These are phyloP conservation scores for Cornus controversa DNA, from an alignment of 148 eudicot genomes.

Conservation along the genomic window DNA sequence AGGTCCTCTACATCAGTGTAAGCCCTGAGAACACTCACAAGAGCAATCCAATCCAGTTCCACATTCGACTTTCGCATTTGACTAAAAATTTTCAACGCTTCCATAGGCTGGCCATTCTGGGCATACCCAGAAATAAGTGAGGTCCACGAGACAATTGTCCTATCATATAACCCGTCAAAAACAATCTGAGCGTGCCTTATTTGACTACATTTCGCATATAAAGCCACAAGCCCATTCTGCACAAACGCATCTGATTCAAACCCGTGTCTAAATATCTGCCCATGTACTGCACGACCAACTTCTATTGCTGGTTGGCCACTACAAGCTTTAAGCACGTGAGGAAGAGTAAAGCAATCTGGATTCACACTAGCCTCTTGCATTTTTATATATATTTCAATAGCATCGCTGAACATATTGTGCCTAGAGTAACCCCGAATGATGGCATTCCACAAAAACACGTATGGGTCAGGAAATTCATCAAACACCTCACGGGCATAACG, in stretches of 20 bases:
- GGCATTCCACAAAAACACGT: constrained; percentile 60
- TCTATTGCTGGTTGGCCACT: constrained; percentile 19
- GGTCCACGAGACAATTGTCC: constrained; percentile 68
- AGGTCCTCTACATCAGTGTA: constrained; percentile 60
- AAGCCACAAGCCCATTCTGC: constrained; percentile 55
- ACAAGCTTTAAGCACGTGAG: constrained; percentile 60
- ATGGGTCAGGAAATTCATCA: constrained; percentile 53
- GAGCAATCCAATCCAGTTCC: constrained; percentile 57
- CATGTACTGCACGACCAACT: constrained; percentile 49
- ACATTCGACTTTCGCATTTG: constrained; percentile 43
- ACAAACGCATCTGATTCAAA: constrained; percentile 45
- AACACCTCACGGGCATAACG: constrained; percentile 55
- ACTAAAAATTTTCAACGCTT: constrained; percentile 49
- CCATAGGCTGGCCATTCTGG: constrained; percentile 52
- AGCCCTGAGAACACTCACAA: constrained; percentile 65
- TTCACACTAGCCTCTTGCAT: constrained; percentile 44
- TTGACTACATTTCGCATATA: constrained; percentile 57
- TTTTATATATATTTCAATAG: constrained; percentile 35
- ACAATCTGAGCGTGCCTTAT: constrained; percentile 43
- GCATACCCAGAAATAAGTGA: constrained; percentile 61
- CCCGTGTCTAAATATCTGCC: constrained; percentile 45
- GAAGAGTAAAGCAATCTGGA: constrained; percentile 54
- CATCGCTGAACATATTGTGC: constrained; percentile 31
- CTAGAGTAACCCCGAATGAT: constrained; percentile 49
- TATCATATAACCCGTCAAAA: constrained; percentile 37